Evolutionary conservation across 2,329 filamentous ascomycete genomes (phyloP).

Genomic region (Xylaria sp.): DNA sequence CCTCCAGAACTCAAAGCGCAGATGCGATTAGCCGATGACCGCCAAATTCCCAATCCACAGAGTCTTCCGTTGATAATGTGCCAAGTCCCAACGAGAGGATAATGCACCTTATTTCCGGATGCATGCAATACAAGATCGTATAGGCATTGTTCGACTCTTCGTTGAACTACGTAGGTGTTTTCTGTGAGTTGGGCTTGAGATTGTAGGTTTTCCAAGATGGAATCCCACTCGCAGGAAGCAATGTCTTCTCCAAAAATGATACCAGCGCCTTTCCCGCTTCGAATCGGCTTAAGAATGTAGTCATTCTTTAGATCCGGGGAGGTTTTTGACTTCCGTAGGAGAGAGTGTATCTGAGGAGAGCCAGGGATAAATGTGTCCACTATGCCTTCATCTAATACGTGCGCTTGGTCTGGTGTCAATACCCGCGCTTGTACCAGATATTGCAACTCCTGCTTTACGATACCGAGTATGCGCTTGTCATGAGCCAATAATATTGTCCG

Average conservation of each 20-base stretch:
- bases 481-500: slow-evolving; percentile 54
- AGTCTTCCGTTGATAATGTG: slow-evolving; percentile 41
- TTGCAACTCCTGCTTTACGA: slow-evolving; percentile 51
- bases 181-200: slow-evolving; percentile 24
- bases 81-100: slow-evolving; percentile 51
- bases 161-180: slow-evolving; percentile 47
- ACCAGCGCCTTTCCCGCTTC: slow-evolving; percentile 53
- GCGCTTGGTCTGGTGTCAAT: slow-evolving; percentile 46
- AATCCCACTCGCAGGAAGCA: slow-evolving; percentile 45
- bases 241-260: slow-evolving; percentile 55
- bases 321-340: slow-evolving; percentile 35
- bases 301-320: slow-evolving; percentile 39
- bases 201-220: slow-evolving; percentile 39
- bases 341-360: slow-evolving; percentile 41
- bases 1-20: slow-evolving; percentile 50
- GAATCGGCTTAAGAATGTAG: slow-evolving; percentile 54
- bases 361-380: slow-evolving; percentile 51
- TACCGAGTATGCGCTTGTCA: slow-evolving; percentile 56
- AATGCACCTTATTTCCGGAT: slow-evolving; percentile 41
- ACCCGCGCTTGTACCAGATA: slow-evolving; percentile 43
- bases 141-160: slow-evolving; percentile 46
- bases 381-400: slow-evolving; percentile 45
- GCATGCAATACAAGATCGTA: slow-evolving; percentile 50
- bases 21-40: slow-evolving; percentile 47
- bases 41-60: slow-evolving; percentile 49